These are phyloP conservation scores for Diplocarpon mali DNA, from an alignment of 2,329 filamentous ascomycete species.

Conservation along the genomic window DNA sequence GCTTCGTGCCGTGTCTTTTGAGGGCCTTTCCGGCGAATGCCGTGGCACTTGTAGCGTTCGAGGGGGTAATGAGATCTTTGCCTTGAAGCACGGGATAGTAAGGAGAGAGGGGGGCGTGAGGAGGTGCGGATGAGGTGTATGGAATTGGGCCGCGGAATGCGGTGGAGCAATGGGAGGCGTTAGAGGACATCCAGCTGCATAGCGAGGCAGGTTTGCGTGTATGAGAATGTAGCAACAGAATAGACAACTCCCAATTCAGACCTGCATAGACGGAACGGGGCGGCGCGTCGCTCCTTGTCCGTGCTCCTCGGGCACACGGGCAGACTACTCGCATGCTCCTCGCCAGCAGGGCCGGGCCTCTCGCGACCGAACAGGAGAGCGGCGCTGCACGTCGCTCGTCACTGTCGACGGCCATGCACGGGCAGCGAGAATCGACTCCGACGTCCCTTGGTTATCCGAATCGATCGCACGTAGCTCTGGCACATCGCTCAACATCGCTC, in stretches of 20 bases:
- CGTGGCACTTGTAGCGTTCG: constrained; percentile 85
- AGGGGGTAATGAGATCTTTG: constrained; percentile 70
- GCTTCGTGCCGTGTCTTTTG: constrained; percentile 87
- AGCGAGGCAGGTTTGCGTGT: not conserved
- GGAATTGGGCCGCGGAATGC: not conserved
- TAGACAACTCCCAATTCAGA: constrained; percentile 11
- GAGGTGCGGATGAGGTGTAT: not conserved
- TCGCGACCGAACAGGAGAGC: no score
- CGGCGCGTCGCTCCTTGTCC: no score
- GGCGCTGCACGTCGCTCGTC: no score
- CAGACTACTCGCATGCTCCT: no score
- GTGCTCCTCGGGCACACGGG: no score
- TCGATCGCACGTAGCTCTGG: no score
- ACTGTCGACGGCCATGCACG: no score
- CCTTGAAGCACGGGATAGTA: constrained; percentile 14
- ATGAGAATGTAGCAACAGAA: constrained; percentile 6
- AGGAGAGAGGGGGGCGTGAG: not conserved
- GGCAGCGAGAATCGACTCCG: no score
- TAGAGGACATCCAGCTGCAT: constrained; percentile 6
- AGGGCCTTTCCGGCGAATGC: constrained; percentile 94
- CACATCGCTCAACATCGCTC: no score
- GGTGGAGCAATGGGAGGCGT: not conserved
- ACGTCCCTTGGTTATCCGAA: no score
- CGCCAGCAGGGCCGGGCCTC: no score
- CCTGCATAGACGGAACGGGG: not conserved